Percentiles rank a stretch among this genome's conserved stretches.
phyloP scores from a whole-genome alignment of 257 asterid genomes.

The Solanum pennellii region DNA sequence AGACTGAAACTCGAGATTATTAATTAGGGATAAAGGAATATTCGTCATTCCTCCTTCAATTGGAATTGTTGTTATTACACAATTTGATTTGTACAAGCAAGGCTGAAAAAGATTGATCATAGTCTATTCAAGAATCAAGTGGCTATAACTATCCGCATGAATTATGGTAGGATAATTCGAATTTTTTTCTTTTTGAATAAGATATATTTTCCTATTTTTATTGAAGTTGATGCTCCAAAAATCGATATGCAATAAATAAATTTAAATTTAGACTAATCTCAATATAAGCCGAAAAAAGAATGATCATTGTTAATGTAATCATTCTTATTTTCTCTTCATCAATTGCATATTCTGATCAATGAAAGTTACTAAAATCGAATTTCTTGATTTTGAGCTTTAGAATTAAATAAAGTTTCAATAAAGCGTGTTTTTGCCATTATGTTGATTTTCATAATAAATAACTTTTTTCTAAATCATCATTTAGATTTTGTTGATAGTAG shows the following conservation, averaged over 20 bases:
- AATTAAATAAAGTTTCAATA: no score
- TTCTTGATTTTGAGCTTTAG: no score
- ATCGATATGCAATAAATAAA: rapidly evolving
- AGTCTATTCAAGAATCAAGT: background rate
- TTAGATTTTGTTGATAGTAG: background rate
- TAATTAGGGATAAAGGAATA: no score
- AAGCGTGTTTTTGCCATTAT: rapidly evolving
- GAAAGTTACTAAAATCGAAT: background rate
- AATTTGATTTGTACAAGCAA: background rate
- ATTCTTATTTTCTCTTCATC: background rate
- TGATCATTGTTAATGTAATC: background rate
- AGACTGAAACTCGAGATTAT: rapidly evolving
- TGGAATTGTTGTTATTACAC: background rate
- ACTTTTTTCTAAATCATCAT: no score
- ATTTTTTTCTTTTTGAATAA: background rate
- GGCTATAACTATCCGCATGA: background rate
- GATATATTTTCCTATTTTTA: no score
- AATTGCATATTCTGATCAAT: background rate
- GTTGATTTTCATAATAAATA: no score
- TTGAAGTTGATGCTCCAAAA: background rate
- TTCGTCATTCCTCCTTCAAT: rapidly evolving
- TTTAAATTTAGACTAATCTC: background rate
- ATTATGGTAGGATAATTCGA: background rate
- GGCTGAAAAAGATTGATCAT: background rate
- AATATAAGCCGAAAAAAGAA: background rate